phyloP scores from a whole-genome alignment of 768 basidiomycete genomes.

The Podaxis rugospora region DNA sequence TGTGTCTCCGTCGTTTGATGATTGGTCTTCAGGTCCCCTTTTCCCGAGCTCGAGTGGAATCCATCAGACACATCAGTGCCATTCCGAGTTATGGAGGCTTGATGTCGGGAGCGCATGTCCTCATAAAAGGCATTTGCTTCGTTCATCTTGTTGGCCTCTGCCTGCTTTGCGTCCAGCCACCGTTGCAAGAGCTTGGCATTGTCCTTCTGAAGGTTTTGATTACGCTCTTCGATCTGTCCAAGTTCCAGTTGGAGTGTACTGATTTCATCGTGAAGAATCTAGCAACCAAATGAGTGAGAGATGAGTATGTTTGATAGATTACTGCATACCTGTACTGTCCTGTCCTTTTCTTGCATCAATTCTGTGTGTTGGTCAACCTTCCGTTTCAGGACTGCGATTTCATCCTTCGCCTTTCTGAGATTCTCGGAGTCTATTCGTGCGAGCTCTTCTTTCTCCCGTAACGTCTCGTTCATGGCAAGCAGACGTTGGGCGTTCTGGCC shows the following conservation, averaged over 20 bases:
- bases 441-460: conserved; percentile 89
- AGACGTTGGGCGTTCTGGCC: conserved; percentile 93
- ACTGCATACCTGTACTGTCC: conserved; percentile 76
- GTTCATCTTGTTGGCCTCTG: conserved; percentile 93
- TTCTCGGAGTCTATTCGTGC: conserved; percentile 79
- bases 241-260: conserved; percentile 89
- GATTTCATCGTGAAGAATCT: conserved; percentile 96
- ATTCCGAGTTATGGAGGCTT: conserved; percentile 56
- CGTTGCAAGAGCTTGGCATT: conserved; percentile 94
- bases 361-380: conserved; percentile 84
- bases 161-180: conserved; percentile 94
- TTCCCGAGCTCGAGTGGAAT: conserved; percentile 55
- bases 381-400: conserved; percentile 60
- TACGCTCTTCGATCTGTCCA: conserved; percentile 83
- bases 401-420: conserved; percentile 72
- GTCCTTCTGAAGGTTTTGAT: conserved; percentile 82
- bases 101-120: conserved; percentile 73
- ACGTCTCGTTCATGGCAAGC: conserved; percentile 90
- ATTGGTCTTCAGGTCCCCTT: conserved; percentile 55
- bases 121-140: conserved; percentile 89
- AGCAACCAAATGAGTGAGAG: conserved; percentile 13
- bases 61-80: conserved; percentile 28
- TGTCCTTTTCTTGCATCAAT: conserved; percentile 84
- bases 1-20: conserved; percentile 45
- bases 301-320: not conserved